These are phyloP conservation scores for Aspergillus luchuensis DNA, from an alignment of 2,329 filamentous ascomycete genomes.

Conservation along the genomic window DNA sequence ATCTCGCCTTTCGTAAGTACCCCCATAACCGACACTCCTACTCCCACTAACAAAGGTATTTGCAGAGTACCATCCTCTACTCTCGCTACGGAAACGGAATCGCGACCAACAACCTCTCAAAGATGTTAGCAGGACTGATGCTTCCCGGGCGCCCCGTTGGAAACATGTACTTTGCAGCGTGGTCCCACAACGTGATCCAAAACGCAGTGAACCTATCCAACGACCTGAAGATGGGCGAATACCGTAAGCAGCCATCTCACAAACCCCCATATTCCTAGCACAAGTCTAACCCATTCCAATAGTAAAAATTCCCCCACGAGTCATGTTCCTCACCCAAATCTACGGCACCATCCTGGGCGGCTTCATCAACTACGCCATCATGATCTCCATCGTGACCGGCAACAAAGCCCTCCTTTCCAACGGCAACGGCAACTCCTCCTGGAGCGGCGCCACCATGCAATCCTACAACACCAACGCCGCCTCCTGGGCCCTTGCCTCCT, in stretches of 20 bases:
- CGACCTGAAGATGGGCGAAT: constrained; percentile 24
- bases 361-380: constrained; percentile 58
- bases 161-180: constrained; percentile 31
- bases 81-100: constrained; percentile 25
- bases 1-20: constrained; percentile 52
- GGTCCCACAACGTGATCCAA: constrained; percentile 33
- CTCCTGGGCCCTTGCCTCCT: constrained; percentile 53
- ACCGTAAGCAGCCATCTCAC: neutral
- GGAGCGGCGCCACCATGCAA: constrained; percentile 58
- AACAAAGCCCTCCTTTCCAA: constrained; percentile 53
- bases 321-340: constrained; percentile 60
- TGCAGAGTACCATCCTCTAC: constrained; percentile 15
- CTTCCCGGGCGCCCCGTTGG: constrained; percentile 29
- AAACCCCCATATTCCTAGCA: neutral
- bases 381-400: constrained; percentile 55
- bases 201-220: constrained; percentile 28
- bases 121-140: constrained; percentile 30
- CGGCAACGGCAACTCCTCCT: constrained; percentile 52
- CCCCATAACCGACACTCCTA: too few species aligned
- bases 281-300: neutral
- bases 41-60: neutral
- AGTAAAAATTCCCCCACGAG: constrained; percentile 57
- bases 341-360: constrained; percentile 59
- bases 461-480: constrained; percentile 40
- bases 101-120: constrained; percentile 27